phyloP scores from a whole-genome alignment of 2,329 filamentous ascomycete genomes.

The Nemania sp. region DNA sequence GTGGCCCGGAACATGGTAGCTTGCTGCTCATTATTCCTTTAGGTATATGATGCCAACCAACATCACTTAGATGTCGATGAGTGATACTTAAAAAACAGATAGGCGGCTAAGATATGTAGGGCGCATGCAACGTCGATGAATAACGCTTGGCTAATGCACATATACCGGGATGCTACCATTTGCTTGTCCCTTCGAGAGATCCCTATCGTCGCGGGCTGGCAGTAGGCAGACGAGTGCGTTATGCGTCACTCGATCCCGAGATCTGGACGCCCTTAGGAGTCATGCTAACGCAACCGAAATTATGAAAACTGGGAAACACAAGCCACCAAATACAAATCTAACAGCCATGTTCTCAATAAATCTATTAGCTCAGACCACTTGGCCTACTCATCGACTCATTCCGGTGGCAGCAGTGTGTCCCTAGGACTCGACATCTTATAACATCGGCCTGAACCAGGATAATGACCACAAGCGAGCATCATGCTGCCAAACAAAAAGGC shows the following conservation, averaged over 20 bases:
- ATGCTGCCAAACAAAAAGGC: too few relatives aligned
- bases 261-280: neutral
- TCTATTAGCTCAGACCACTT: constrained; percentile 1
- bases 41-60: neutral
- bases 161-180: neutral
- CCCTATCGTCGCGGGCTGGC: neutral
- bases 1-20: neutral
- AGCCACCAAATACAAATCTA: neutral
- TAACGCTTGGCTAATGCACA: neutral
- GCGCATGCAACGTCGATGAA: neutral
- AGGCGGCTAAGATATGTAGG: neutral
- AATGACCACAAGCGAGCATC: too few relatives aligned
- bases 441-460: too few relatives aligned
- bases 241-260: neutral
- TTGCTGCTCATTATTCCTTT: neutral
- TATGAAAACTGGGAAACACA: constrained; percentile 1
- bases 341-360: neutral
- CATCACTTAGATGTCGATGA: neutral
- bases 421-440: neutral
- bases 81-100: neutral
- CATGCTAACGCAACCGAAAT: neutral
- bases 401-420: neutral
- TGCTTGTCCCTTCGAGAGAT: neutral
- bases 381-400: neutral
- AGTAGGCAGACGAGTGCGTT: neutral